A percentile compares a stretch with the other conserved stretches of the same genome.
These are phyloP conservation scores for Neoconidiobolus thromboides DNA, from an alignment of 371 early-diverging fungal genomes.

Conservation along the genomic window DNA sequence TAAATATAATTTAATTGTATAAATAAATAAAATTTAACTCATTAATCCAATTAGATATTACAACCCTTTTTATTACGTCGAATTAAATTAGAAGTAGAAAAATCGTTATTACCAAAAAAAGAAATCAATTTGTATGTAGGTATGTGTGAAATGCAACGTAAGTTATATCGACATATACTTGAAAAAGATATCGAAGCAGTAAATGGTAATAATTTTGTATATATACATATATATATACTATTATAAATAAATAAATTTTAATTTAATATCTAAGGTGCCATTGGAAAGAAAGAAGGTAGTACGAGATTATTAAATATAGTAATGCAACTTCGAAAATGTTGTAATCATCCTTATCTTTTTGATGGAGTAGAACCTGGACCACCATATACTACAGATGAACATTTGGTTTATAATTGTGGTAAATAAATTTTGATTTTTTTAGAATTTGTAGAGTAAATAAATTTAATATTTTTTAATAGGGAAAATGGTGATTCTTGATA, in stretches of 20 bases:
- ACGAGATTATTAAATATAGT: constrained; percentile 93
- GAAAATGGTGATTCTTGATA: constrained; percentile 90
- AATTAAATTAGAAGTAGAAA: background rate
- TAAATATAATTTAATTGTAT: background rate
- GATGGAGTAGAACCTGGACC: constrained; percentile 83
- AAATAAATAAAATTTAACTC: background rate
- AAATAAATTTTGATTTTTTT: background rate
- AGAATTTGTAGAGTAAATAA: background rate
- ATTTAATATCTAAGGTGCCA: constrained; percentile 21
- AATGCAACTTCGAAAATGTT: constrained; percentile 99
- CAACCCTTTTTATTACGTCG: background rate
- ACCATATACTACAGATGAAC: constrained; percentile 2
- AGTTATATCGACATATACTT: constrained; percentile 93
- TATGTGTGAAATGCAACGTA: constrained; percentile 71
- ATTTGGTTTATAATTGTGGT: background rate
- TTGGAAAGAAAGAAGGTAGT: constrained; percentile 25
- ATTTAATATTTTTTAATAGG: background rate
- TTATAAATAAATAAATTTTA: too few relatives aligned
- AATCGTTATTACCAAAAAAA: background rate
- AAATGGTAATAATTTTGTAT: constrained; percentile 17
- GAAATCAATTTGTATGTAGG: background rate
- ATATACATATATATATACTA: too few relatives aligned
- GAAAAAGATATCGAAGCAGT: constrained; percentile 83
- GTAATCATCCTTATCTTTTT: constrained; percentile 99
- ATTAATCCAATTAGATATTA: background rate